These are phyloP conservation scores for Puccinia horiana DNA, from an alignment of 1,284 basidiomycete genomes.

Conservation along the genomic window DNA sequence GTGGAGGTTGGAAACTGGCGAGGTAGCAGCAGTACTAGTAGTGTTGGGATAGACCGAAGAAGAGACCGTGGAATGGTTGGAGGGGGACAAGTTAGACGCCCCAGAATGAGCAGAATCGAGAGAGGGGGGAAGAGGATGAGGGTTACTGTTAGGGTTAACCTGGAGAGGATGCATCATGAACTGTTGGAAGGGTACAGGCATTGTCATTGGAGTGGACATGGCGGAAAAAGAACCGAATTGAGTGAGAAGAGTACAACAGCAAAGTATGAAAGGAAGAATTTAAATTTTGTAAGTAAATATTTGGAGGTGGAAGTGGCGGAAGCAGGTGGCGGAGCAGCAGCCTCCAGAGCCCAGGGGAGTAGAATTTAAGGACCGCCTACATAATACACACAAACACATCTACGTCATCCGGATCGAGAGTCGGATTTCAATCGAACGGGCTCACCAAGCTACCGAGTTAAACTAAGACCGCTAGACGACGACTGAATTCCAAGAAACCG, in stretches of 20 bases:
- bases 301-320: neutral
- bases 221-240: neutral
- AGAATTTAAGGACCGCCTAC: too few species aligned
- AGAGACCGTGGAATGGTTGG: slow-evolving; percentile 32
- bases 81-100: slow-evolving; percentile 29
- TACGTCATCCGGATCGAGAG: slow-evolving; percentile 16
- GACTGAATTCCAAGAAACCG: too few species aligned
- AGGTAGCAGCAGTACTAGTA: slow-evolving; percentile 44
- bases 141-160: slow-evolving; percentile 10
- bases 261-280: neutral
- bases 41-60: slow-evolving; percentile 39
- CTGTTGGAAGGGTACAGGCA: slow-evolving; percentile 38
- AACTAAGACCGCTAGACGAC: too few species aligned
- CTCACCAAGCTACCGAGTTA: neutral
- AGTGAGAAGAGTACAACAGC: slow-evolving; percentile 13
- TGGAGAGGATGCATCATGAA: slow-evolving; percentile 35
- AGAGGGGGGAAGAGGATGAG: slow-evolving; percentile 19
- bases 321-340: too few species aligned
- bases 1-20: slow-evolving; percentile 38
- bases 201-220: slow-evolving; percentile 43
- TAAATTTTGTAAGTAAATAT: too few species aligned
- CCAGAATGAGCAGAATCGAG: slow-evolving; percentile 14
- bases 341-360: too few species aligned
- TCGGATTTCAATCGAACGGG: neutral
- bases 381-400: too few species aligned